These are phyloP conservation scores for Melampsora abietis-canadensis DNA, from an alignment of 1,284 basidiomycete genomes.

Conservation along the genomic window DNA sequence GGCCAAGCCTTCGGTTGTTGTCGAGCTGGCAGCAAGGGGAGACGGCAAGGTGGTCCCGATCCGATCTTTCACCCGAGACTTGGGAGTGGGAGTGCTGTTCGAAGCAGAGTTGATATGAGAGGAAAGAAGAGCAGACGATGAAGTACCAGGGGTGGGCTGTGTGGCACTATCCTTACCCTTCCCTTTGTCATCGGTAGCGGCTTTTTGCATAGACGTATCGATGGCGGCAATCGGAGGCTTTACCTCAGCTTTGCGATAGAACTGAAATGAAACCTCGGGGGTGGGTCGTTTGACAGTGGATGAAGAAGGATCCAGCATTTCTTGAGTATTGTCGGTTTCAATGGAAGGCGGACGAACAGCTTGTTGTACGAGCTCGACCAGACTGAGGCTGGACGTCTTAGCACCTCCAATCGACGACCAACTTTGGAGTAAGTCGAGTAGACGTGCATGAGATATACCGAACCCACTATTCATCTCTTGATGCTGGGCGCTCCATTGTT, in stretches of 20 bases:
- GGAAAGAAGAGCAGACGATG: slow-evolving; percentile 41
- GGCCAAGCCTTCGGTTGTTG: slow-evolving; percentile 24
- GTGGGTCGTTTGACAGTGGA: neutral
- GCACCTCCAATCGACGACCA: slow-evolving; percentile 29
- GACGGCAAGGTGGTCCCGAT: neutral
- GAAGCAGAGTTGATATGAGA: neutral
- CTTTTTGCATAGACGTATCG: neutral
- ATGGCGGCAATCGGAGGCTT: neutral
- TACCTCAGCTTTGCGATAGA: slow-evolving; percentile 35
- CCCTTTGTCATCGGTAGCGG: slow-evolving; percentile 23
- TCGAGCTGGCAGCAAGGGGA: neutral
- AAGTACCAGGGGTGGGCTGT: slow-evolving; percentile 45
- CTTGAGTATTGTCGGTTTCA: neutral
- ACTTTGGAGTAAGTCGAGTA: slow-evolving; percentile 40
- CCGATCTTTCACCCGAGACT: slow-evolving; percentile 28
- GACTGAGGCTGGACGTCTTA: slow-evolving; percentile 7
- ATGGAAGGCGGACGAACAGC: neutral
- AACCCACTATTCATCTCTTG: slow-evolving; percentile 41
- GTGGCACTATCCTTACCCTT: slow-evolving; percentile 49
- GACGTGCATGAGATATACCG: slow-evolving; percentile 39
- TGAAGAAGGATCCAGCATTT: slow-evolving; percentile 1
- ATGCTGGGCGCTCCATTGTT: slow-evolving; percentile 62
- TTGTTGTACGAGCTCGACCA: slow-evolving; percentile 35
- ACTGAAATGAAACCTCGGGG: slow-evolving; percentile 35
- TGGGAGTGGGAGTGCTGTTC: slow-evolving; percentile 19